A percentile compares a stretch with the other conserved stretches of the same genome.
phyloP scores from a whole-genome alignment of 257 asterid species.

The Craterostigma plantagineum region DNA sequence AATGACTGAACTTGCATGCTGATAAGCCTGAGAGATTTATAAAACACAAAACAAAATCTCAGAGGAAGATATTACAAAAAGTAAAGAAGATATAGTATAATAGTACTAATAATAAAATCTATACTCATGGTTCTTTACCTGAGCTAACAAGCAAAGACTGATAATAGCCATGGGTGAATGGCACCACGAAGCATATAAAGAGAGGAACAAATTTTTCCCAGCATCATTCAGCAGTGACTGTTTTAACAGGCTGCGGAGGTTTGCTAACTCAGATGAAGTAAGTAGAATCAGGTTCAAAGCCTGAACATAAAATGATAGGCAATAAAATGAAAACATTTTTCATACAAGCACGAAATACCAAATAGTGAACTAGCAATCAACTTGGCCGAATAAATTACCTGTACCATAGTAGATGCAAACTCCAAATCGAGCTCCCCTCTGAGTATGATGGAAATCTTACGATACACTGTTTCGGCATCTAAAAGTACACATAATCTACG shows the following conservation, averaged over 20 bases:
- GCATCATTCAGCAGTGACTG: conserved; percentile 49
- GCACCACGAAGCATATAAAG: conserved; percentile 95
- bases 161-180: conserved; percentile 97
- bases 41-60: background rate
- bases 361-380: too few relatives aligned
- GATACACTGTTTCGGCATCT: conserved; percentile 79
- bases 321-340: too few relatives aligned
- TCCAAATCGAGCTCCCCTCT: conserved; percentile 82
- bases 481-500: conserved; percentile 85
- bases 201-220: conserved; percentile 64
- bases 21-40: conserved; percentile 48
- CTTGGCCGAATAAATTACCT: too few relatives aligned
- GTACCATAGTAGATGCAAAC: conserved; percentile 83
- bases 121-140: conserved; percentile 23
- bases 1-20: conserved; percentile 83
- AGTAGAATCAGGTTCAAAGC: conserved; percentile 93
- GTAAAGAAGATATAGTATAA: too few relatives aligned
- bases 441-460: conserved; percentile 76
- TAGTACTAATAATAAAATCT: too few relatives aligned
- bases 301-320: conserved; percentile 19
- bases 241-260: conserved; percentile 66
- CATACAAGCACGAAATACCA: too few relatives aligned
- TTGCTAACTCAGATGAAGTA: conserved; percentile 86
- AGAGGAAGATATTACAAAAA: too few relatives aligned
- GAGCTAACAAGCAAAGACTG: conserved; percentile 94